phyloP scores from a whole-genome alignment of 306 rosid species.

The Medicago ruthenica region DNA sequence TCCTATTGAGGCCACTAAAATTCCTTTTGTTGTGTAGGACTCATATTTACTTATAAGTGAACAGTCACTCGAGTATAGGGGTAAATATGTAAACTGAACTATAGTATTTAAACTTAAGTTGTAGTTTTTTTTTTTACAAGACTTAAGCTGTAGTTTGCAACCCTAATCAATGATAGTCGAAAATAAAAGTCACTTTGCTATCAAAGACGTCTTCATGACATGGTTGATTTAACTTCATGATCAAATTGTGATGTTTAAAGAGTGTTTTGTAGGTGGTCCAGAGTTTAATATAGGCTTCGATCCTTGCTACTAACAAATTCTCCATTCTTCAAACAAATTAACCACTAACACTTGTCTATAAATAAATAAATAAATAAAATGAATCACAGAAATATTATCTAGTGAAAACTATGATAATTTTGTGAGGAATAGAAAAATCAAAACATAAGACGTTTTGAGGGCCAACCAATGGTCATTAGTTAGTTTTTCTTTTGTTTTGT shows the following conservation, averaged over 20 bases:
- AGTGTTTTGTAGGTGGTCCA: too few relatives aligned
- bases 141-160: not conserved
- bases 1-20: not conserved
- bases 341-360: too few relatives aligned
- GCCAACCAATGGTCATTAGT: slow-evolving; percentile 25
- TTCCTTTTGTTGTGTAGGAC: not conserved
- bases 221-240: too few relatives aligned
- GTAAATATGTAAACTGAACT: not conserved
- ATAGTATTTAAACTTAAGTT: not conserved
- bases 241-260: too few relatives aligned
- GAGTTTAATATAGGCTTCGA: too few relatives aligned
- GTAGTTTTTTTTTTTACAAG: too few relatives aligned
- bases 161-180: not conserved
- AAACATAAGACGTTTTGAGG: slow-evolving; percentile 18
- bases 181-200: not conserved
- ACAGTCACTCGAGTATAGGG: not conserved
- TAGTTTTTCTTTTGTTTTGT: slow-evolving; percentile 38
- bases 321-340: too few relatives aligned
- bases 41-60: not conserved
- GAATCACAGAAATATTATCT: not conserved
- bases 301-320: too few relatives aligned
- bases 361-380: too few relatives aligned
- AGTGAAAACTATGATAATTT: slow-evolving; percentile 37
- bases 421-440: slow-evolving; percentile 13
- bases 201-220: too few relatives aligned